Percentiles rank a stretch among this genome's conserved stretches.
These are phyloP conservation scores for Mallotus japonicus DNA, from an alignment of 441 rosid species.

Conservation along the genomic window DNA sequence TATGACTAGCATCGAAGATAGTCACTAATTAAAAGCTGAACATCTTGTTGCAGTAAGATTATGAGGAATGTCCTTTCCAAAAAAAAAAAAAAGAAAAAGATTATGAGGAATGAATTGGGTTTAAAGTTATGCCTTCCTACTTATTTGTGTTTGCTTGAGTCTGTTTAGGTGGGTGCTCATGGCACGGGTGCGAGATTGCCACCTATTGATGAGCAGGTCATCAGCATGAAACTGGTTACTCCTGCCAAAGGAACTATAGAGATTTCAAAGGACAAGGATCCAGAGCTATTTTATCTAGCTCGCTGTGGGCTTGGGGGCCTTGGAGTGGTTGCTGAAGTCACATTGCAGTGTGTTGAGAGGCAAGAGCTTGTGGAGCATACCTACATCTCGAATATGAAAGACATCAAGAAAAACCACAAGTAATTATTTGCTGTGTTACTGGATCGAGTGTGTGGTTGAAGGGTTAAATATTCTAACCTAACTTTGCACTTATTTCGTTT, in stretches of 20 bases:
- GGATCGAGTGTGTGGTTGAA: not conserved
- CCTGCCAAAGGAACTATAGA: slow-evolving; percentile 92
- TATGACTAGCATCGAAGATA: not conserved
- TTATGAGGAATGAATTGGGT: slow-evolving; percentile 5
- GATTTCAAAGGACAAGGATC: slow-evolving; percentile 81
- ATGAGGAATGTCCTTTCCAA: slow-evolving; percentile 6
- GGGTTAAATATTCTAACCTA: no score
- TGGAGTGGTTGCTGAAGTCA: slow-evolving; percentile 97
- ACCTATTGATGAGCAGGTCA: slow-evolving; percentile 92
- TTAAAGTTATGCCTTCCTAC: slow-evolving; percentile 2
- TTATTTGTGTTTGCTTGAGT: slow-evolving; percentile 13
- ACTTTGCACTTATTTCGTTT: no score
- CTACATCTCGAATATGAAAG: slow-evolving; percentile 57
- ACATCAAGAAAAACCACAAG: slow-evolving; percentile 92
- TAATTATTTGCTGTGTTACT: slow-evolving; percentile 18
- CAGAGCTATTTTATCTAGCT: slow-evolving; percentile 82
- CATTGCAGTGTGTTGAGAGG: slow-evolving; percentile 90
- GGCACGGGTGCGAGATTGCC: slow-evolving; percentile 96
- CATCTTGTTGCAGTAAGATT: not conserved
- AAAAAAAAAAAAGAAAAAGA: no score
- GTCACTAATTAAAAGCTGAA: not conserved
- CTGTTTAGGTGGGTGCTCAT: slow-evolving; percentile 85
- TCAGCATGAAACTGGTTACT: slow-evolving; percentile 92
- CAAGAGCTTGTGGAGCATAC: slow-evolving; percentile 96
- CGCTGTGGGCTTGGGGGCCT: slow-evolving; percentile 95